phyloP scores from a whole-genome alignment of 129 eudicot species.

The Centaurea solstitialis region DNA sequence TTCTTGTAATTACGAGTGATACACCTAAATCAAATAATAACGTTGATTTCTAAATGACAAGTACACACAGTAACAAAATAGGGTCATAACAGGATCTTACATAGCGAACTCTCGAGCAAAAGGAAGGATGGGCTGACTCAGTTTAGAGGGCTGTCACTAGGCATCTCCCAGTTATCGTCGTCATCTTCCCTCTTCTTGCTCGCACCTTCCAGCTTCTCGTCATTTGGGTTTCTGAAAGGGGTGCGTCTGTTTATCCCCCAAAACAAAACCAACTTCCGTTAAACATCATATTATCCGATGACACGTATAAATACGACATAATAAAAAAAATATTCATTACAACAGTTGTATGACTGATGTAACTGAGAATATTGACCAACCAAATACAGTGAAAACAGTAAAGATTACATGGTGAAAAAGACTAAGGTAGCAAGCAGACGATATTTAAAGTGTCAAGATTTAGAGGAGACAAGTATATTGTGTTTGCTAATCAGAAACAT shows the following conservation, averaged over 20 bases:
- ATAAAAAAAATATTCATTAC: background rate
- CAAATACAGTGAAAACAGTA: background rate
- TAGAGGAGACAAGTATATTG: background rate
- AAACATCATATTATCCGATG: background rate
- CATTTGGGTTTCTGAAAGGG: constrained; percentile 38
- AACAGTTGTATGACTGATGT: background rate
- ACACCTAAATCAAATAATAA: constrained; percentile 26
- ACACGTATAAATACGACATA: background rate
- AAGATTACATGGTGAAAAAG: background rate
- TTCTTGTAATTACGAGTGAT: constrained; percentile 19
- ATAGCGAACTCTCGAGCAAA: constrained; percentile 25
- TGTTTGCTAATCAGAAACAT: background rate
- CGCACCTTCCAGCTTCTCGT: constrained; percentile 42
- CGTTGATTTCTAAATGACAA: constrained; percentile 24
- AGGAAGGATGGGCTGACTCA: constrained; percentile 40
- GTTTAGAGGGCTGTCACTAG: constrained; percentile 43
- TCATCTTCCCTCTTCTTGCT: constrained; percentile 60
- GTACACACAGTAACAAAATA: constrained; percentile 18
- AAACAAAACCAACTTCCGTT: background rate
- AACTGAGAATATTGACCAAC: background rate
- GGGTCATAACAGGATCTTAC: constrained; percentile 9
- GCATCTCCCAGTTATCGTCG: constrained; percentile 78
- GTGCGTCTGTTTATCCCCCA: constrained; percentile 50
- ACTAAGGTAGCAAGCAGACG: background rate
- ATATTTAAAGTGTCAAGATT: background rate